phyloP scores from a whole-genome alignment of 1,139 yeast species.

The Trichomonascaceae sp. region DNA sequence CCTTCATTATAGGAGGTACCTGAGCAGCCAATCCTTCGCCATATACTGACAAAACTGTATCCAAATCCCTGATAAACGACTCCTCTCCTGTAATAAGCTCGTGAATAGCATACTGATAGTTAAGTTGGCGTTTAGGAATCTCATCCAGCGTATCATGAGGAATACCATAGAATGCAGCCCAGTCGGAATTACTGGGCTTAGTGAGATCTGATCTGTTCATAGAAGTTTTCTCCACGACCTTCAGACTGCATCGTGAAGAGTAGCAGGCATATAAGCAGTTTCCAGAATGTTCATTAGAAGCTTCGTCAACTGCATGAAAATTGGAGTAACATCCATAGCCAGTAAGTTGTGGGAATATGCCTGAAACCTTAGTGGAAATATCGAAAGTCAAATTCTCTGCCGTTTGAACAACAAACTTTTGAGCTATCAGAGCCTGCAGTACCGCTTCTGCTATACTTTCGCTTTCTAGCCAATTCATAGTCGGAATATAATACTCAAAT shows the following conservation, averaged over 20 bases:
- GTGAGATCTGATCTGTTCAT: constrained; percentile 12
- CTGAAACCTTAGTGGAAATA: constrained; percentile 19
- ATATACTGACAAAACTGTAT: constrained; percentile 56
- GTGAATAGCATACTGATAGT: constrained; percentile 69
- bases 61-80: constrained; percentile 63
- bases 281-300: constrained; percentile 15
- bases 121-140: constrained; percentile 50
- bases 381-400: constrained; percentile 15
- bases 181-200: constrained; percentile 36
- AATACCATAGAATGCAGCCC: constrained; percentile 74
- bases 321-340: constrained; percentile 36
- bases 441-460: constrained; percentile 52
- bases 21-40: constrained; percentile 39
- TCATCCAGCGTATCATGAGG: constrained; percentile 51
- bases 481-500: constrained; percentile 46
- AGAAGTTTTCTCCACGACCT: constrained; percentile 26
- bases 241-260: constrained; percentile 28
- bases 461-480: constrained; percentile 49
- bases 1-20: constrained; percentile 39
- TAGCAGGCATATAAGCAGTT: constrained; percentile 26
- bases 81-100: constrained; percentile 73
- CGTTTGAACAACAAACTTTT: constrained; percentile 39
- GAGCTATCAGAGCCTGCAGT: constrained; percentile 41
- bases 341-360: constrained; percentile 41
- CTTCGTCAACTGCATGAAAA: constrained; percentile 23